These are phyloP conservation scores for Coniferiporia weirii DNA, from an alignment of 1,284 basidiomycete species.

Conservation along the genomic window DNA sequence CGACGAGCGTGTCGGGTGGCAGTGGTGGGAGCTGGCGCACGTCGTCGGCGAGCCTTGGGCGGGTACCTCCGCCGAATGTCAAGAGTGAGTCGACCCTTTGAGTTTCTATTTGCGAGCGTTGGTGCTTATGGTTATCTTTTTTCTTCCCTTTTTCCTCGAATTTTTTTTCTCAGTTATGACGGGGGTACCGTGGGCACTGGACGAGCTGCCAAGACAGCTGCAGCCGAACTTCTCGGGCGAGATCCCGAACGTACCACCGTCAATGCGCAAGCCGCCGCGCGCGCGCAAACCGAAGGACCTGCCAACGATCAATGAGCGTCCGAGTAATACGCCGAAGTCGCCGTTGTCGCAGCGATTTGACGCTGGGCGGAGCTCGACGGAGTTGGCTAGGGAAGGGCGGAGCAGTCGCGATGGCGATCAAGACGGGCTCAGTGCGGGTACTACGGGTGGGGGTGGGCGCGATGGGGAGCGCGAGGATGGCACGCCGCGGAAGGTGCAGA, in stretches of 20 bases:
- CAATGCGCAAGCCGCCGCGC: slow-evolving; percentile 48
- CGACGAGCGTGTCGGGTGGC: slow-evolving; percentile 61
- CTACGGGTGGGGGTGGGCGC: slow-evolving; percentile 51
- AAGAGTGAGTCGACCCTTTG: slow-evolving; percentile 55
- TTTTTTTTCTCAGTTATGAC: slow-evolving; percentile 57
- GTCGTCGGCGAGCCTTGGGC: slow-evolving; percentile 19
- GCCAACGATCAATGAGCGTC: slow-evolving; percentile 63
- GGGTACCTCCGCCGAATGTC: slow-evolving; percentile 56
- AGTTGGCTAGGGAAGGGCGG: slow-evolving; percentile 18
- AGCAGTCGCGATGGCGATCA: not conserved
- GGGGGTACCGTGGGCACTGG: slow-evolving; percentile 69
- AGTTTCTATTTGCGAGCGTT: not conserved
- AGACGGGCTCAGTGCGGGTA: slow-evolving; percentile 20
- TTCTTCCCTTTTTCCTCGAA: slow-evolving; percentile 10
- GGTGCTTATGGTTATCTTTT: slow-evolving; percentile 8
- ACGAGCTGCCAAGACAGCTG: slow-evolving; percentile 58
- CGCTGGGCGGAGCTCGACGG: slow-evolving; percentile 24
- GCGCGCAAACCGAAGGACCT: slow-evolving; percentile 59
- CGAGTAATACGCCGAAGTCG: slow-evolving; percentile 32
- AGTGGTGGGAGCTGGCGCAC: slow-evolving; percentile 45
- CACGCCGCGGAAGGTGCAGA: slow-evolving; percentile 71
- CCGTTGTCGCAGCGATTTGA: slow-evolving; percentile 27
- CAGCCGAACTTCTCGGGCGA: slow-evolving; percentile 55
- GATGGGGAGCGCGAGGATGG: slow-evolving; percentile 40
- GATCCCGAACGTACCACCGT: slow-evolving; percentile 54